Evolutionary conservation across 2,329 filamentous ascomycete species (phyloP), one percentile per base, ranked within the genome.

Genomic region (Fusarium graminum): DNA sequence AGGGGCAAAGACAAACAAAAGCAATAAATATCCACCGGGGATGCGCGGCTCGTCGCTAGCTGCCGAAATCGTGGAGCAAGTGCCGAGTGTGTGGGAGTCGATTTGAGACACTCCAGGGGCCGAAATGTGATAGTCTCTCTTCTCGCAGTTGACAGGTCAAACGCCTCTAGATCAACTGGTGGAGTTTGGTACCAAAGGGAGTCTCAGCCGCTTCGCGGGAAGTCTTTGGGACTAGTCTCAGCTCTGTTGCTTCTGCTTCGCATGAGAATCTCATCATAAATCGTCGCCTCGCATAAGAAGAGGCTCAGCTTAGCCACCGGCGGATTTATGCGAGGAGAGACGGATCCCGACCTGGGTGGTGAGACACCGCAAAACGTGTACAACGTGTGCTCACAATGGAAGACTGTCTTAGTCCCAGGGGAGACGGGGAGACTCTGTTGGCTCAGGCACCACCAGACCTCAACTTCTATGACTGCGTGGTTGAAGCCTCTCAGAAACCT

Each of bases 21-120:
- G 54, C 46, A 52, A 45, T 13, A 46, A 41, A 30, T 22, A 53
- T 7, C 61, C 47, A 54, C 54, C 45, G 47, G 43, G 54, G 54
- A 63, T 54, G 36, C 36, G n/a, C 54, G 61, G 60, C 49, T 50
- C n/a, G 28, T 65, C n/a, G 10, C 50, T 63, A 52, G 59, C 58
- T 63, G 44, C 44, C 59, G 59, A 50, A 45, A 51, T 56, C 58
- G 59, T 64, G 62, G 60, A 29, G 52, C 34, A 63, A 59, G 59
- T 63, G 52, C 59, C 52, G 52, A 47, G 38, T 44, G 40, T 49
- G n/a, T 63, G 44, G 32, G 59, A 63, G 39, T 39, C 44, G 28
- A 42, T 51, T 30, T 16, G 17, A 57, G 50, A 32, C 59, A 43
- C 32, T 39, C 28, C 51, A 63, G 58, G 52, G 59, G 57, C 40